These are phyloP conservation scores for Kokia cookei DNA, from an alignment of 441 rosid species.

Conservation along the genomic window DNA sequence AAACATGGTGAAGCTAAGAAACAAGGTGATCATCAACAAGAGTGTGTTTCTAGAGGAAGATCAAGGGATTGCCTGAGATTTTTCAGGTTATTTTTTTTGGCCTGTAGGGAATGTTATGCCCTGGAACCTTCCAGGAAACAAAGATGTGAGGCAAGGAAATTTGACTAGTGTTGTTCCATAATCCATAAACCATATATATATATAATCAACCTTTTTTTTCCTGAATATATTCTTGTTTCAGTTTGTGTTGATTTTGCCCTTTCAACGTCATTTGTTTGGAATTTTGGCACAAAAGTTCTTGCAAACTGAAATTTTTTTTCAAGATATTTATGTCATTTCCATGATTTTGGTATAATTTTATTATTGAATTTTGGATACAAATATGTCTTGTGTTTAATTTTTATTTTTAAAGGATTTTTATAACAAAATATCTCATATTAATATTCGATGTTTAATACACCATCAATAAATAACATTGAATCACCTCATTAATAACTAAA, in stretches of 20 bases:
- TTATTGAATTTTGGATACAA: too few species aligned
- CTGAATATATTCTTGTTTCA: not conserved
- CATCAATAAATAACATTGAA: too few species aligned
- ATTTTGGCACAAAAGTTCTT: not conserved
- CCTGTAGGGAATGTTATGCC: conserved; percentile 75
- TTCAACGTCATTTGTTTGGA: not conserved
- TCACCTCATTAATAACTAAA: too few species aligned
- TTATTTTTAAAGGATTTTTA: too few species aligned
- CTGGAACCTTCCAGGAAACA: conserved; percentile 50
- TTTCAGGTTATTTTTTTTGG: conserved; percentile 42
- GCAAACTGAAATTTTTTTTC: not conserved
- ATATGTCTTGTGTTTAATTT: too few species aligned
- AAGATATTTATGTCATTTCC: too few species aligned
- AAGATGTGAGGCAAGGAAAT: not conserved
- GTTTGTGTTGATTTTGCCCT: not conserved
- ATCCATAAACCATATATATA: not conserved
- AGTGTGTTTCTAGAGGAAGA: not conserved
- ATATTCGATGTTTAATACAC: too few species aligned
- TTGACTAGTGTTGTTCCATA: not conserved
- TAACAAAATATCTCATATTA: too few species aligned
- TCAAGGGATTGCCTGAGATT: conserved; percentile 42
- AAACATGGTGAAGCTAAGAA: conserved; percentile 9
- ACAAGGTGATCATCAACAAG: conserved; percentile 12
- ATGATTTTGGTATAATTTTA: not conserved
- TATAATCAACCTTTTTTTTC: not conserved